These are phyloP conservation scores for Bocquillonia castaneifolia DNA, from an alignment of 441 rosid genomes.

Conservation along the genomic window DNA sequence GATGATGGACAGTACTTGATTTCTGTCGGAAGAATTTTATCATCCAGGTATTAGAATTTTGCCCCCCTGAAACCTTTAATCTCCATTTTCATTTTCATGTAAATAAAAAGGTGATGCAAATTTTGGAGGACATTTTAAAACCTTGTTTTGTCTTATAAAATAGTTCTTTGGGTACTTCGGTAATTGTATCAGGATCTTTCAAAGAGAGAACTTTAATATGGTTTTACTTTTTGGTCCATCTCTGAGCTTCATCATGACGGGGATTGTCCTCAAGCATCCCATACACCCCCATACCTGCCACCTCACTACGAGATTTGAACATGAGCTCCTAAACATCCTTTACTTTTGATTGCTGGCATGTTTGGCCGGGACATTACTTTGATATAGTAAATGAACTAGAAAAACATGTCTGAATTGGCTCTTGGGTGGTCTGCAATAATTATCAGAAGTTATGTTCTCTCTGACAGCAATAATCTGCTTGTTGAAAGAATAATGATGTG, in stretches of 20 bases:
- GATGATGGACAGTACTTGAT: constrained; percentile 89
- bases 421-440: neutral
- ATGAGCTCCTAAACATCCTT: neutral
- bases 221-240: neutral
- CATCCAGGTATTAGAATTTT: constrained; percentile 61
- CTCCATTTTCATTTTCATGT: constrained; percentile 4
- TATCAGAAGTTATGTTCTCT: neutral
- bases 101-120: neutral
- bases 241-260: neutral
- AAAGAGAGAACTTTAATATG: constrained; percentile 2
- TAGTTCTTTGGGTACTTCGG: neutral
- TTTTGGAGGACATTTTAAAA: neutral
- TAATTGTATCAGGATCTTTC: neutral
- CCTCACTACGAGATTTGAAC: neutral
- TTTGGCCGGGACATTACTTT: neutral
- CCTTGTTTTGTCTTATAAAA: neutral
- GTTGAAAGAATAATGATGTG: constrained; percentile 3
- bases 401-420: neutral
- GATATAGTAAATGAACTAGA: constrained; percentile 2
- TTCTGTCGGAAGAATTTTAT: constrained; percentile 66
- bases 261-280: neutral
- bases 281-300: neutral
- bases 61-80: constrained; percentile 3
- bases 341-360: neutral
- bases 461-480: neutral